Base-by-base conservation (phyloP, 2,329 filamentous ascomycete genomes). In the Verticillium alfalfae region DNA sequence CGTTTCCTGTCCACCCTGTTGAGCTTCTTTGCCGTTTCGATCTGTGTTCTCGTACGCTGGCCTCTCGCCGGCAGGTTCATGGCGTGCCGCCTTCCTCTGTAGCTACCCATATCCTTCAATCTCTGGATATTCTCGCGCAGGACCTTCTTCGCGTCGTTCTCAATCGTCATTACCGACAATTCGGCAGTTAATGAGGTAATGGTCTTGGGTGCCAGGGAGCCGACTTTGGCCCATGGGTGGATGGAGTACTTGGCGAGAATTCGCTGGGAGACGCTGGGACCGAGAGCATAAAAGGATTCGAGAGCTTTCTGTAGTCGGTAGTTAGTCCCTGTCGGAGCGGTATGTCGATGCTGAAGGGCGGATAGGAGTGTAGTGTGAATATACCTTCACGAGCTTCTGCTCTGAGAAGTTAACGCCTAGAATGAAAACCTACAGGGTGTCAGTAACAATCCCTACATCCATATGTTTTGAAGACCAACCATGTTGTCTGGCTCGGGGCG, bases 41-140 rank as follows among this genome's bases (percentile, higher is more conserved):
- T 88, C 75, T 90, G 94, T 72, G 81, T 91, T 73, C 91, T 88
- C 63, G 95, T 98, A 69, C 84, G 86, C 79, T 99, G 95, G 68
- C 95, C 95, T 68, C 95, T 85, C 60, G 95, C 94, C 4, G 95
- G 95, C 78, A 98, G 78, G 64, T 89, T 87, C 89, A 98, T 93
- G 62, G 94, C 94, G 80, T 99, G 95, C 67, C 95, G 82, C 74
- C 91, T 88, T 66, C 95, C 95, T 60, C 95, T 83, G 73, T 96
- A 96, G 4, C 89, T 88, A 58, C 93, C 93, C 80, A 97, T 97
- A 70, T 97, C 93, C 73, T 90, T 91, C 75, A 99, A 71, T 63
- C 94, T 82, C 72, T 83, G 83, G 68, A 99, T 96, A 71, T 98
- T 95, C 58, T 97, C 92, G 70, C 89, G 84, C 41, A 97, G 78